Evolutionary conservation across 129 eudicot genomes (phyloP).

Genomic region (Gnaphalium uliginosum): DNA sequence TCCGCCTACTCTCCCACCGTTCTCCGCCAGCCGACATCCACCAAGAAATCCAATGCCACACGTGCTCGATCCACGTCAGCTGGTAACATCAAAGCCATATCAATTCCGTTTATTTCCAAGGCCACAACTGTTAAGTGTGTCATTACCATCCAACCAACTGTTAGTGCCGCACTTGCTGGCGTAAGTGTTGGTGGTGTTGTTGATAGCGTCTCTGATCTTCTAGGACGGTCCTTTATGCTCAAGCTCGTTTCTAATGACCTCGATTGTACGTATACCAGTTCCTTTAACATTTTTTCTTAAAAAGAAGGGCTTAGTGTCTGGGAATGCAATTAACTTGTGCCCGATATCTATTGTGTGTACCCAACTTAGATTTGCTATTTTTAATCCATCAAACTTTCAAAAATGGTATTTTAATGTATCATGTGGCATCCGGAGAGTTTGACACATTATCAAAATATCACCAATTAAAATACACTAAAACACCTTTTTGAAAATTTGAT

Average conservation of each 20-base stretch:
- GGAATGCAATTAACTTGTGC: no score
- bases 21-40: constrained; percentile 8
- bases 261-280: constrained; percentile 35
- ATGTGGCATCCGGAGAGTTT: no score
- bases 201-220: constrained; percentile 47
- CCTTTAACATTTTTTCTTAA: background rate
- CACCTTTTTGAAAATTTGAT: no score
- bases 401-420: no score
- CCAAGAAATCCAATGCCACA: constrained; percentile 22
- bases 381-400: no score
- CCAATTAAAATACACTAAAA: no score
- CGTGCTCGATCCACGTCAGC: constrained; percentile 27
- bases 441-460: no score
- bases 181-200: constrained; percentile 38
- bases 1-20: constrained; percentile 28
- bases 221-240: constrained; percentile 46
- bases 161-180: constrained; percentile 39
- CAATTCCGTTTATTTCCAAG: constrained; percentile 25
- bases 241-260: constrained; percentile 64
- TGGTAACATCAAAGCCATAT: constrained; percentile 29
- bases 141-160: constrained; percentile 41
- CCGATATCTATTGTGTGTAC: no score
- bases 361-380: no score
- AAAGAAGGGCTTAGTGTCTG: no score
- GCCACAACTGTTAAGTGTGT: constrained; percentile 37